A percentile compares a stretch with the other conserved stretches of the same genome.
phyloP scores from a whole-genome alignment of 441 rosid species.

The Theobroma grandiflorum region DNA sequence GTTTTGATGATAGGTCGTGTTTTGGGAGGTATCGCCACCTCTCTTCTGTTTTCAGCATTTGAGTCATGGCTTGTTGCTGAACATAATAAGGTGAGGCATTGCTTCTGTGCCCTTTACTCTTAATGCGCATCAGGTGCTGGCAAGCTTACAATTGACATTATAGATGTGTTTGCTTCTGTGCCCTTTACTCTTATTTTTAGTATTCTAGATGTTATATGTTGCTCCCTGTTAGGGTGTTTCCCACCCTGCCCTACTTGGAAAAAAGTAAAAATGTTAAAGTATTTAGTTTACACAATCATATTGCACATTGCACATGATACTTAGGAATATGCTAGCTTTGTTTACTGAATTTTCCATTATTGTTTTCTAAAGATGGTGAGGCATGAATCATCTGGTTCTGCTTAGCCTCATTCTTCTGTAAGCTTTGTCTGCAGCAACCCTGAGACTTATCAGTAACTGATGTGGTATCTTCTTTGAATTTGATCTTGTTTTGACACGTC shows the following conservation, averaged over 20 bases:
- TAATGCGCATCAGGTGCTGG: not conserved
- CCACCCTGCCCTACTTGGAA: not conserved
- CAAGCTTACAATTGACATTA: not conserved
- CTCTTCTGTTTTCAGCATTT: conserved; percentile 91
- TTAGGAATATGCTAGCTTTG: not conserved
- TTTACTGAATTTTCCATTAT: not conserved
- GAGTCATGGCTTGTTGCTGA: conserved; percentile 99
- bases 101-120: conserved; percentile 18
- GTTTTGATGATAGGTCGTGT: conserved; percentile 93
- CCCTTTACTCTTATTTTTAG: not conserved
- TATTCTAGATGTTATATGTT: not conserved
- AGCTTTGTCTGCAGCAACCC: not conserved
- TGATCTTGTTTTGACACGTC: not conserved
- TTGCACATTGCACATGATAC: not conserved
- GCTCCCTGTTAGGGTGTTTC: not conserved
- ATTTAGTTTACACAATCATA: not conserved
- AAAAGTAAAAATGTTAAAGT: not conserved
- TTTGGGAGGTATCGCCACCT: conserved; percentile 97
- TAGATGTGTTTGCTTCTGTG: not conserved
- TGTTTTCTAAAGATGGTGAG: not conserved
- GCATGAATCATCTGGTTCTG: conserved; percentile 3
- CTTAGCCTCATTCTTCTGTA: not conserved
- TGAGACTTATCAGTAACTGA: not conserved
- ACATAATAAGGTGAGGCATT: conserved; percentile 80
- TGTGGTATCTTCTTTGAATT: conserved; percentile 8